Evolutionary conservation across 345 rosid genomes (phyloP), one percentile per base, ranked within the genome.

Genomic region (Rhodomyrtus tomentosa): DNA sequence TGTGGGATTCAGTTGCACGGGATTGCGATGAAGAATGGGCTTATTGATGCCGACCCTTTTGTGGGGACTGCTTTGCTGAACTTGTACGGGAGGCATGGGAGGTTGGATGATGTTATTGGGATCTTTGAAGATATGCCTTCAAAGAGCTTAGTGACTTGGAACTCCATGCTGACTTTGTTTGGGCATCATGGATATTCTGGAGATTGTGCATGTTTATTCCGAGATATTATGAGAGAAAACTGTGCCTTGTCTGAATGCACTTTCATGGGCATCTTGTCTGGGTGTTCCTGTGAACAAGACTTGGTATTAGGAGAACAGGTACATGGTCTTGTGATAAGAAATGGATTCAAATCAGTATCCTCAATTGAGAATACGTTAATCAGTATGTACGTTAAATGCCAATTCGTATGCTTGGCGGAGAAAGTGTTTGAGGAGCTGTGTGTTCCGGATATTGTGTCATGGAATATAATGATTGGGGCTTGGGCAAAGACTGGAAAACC

Each of bases 121-220:
- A 91, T 90, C 32, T 95, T 94, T 86, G 92, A 92, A 82, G 91
- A 90, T 86, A 91, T 95, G 94, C 91, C 98, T 5, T 36, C 52
- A 27, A 95, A 90, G 91, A 96, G 90, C 86, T 88, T 89, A 86
- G 92, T 88, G 83, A 96, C 97, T 36, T 95, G 98, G 95, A 96
- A 93, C 87, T 89, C 91, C 20, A 89, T 96, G 88, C 89, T 93
- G 84, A 90, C 91, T 84, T 83, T 92, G 87, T 89, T 92, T 85
- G 98, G 92, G 38, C 82, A 83, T 55, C 82, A 87, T 85, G 96
- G 95, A 14, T 90, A 84, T 84, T 88, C 87, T 24, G 85, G 82
- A 87, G 92, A 92, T 51, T 88, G 92, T 84, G 80, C 90, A 85
- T 18, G 50, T 89, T 88, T 89, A 62, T 93, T 95, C 86, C 86